A percentile compares a stretch with the other conserved stretches of the same genome.
Evolutionary conservation across 176 grass and related monocot species (phyloP).

Genomic region (Poa pratensis): DNA sequence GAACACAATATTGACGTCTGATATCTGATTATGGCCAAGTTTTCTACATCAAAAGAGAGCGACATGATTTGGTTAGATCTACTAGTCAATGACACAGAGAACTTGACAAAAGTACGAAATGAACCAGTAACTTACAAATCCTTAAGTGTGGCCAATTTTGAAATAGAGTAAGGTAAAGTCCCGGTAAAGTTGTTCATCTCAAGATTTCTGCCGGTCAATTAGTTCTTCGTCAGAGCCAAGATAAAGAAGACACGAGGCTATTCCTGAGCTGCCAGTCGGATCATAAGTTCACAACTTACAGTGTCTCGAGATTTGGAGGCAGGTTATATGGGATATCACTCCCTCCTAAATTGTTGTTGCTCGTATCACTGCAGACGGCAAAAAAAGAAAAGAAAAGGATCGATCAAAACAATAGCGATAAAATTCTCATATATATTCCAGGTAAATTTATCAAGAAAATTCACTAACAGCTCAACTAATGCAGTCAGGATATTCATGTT

Average conservation of each 20-base stretch:
- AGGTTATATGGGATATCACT: conserved; percentile 77
- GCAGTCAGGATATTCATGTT: conserved; percentile 70
- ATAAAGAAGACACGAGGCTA: not conserved
- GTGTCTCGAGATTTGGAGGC: conserved; percentile 74
- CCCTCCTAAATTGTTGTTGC: conserved; percentile 84
- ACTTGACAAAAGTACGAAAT: not conserved
- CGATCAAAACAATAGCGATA: not conserved
- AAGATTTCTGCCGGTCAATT: conserved; percentile 71
- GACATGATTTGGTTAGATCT: conserved; percentile 24
- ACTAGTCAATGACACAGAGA: not conserved
- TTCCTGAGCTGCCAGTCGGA: conserved; percentile 19
- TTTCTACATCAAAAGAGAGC: conserved; percentile 61
- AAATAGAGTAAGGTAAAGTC: conserved; percentile 73
- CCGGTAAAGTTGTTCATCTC: conserved; percentile 69
- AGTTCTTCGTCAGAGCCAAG: conserved; percentile 24
- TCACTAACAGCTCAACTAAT: conserved; percentile 77
- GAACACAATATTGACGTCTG: conserved; percentile 66
- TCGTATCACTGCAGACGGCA: conserved; percentile 66
- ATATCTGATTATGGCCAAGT: conserved; percentile 81
- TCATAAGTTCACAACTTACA: conserved; percentile 57
- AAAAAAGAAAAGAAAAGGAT: not conserved
- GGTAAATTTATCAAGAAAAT: not conserved
- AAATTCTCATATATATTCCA: not conserved
- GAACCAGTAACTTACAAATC: conserved; percentile 63
- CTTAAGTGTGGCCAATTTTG: conserved; percentile 61